A percentile compares a stretch with the other conserved stretches of the same genome.
phyloP scores from a whole-genome alignment of 257 asterid genomes.

The Echium plantagineum region DNA sequence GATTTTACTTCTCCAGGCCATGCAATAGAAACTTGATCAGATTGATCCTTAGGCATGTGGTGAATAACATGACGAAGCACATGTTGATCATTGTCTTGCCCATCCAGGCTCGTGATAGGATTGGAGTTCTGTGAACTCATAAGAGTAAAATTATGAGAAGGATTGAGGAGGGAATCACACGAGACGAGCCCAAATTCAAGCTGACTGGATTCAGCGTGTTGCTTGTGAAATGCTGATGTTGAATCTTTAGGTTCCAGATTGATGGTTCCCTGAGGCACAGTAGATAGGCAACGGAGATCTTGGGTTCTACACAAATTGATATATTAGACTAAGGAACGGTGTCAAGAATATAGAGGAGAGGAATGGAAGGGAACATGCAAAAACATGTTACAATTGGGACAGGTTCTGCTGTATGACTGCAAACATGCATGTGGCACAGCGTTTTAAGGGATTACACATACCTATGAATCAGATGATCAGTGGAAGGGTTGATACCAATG shows the following conservation, averaged over 20 bases:
- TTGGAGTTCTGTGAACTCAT: conserved; percentile 26
- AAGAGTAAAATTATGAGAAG: conserved; percentile 42
- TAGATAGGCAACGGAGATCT: conserved; percentile 37
- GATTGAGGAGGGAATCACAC: conserved; percentile 55
- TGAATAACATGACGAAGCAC: conserved; percentile 51
- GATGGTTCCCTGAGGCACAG: conserved; percentile 21
- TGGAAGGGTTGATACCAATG: conserved; percentile 23
- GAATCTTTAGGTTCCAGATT: conserved; percentile 28
- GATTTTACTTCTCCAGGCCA: conserved; percentile 59
- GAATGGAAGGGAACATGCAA: neutral
- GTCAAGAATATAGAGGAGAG: neutral
- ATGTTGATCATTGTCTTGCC: conserved; percentile 32
- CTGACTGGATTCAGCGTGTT: conserved; percentile 28
- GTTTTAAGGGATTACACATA: conserved; percentile 3
- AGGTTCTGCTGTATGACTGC: no score
- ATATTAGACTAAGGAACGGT: conserved; percentile 6
- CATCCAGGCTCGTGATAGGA: conserved; percentile 28
- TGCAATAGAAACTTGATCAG: conserved; percentile 24
- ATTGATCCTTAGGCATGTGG: conserved; percentile 53
- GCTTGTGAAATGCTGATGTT: conserved; percentile 37
- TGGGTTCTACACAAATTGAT: conserved; percentile 29
- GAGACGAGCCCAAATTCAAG: conserved; percentile 50
- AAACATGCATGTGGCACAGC: neutral
- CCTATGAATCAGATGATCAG: conserved; percentile 38
- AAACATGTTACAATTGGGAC: neutral